Base-by-base conservation (phyloP, 306 rosid genomes). In the Ormosia emarginata region DNA sequence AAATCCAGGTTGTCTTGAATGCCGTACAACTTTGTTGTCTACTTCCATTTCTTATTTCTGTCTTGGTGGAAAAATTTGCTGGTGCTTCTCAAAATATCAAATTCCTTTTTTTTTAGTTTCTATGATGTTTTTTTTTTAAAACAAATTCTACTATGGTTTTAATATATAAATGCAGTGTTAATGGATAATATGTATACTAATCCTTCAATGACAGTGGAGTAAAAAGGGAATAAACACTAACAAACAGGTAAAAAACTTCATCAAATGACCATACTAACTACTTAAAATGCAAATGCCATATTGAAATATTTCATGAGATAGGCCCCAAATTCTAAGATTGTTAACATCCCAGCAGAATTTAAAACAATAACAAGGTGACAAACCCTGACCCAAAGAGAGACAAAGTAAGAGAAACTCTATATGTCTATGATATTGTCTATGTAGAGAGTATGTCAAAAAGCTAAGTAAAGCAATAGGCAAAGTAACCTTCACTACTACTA, bases 21-120 rank as follows among this genome's bases (percentile, higher is more conserved):
- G 43, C 71, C 12, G 87, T 83, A 83, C 85, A 77, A 53, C 17
- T 86, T 75, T 63, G 57, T 79, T 79, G 62, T 59, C 58, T 59
- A n/a, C 75, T 58, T 43, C 59, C 11, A 9, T 68, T 78, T 71
- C 76, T 74, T 43, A 44, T 66, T 79, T 74, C 46, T 74, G 2
- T 58, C 24, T 59, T 50, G 29, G 75, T 29, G 49, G 41, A 29
- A 10, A 32, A 39, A 29, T 33, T 61, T 78, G 15, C 40, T 59
- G 76, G 72, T 79, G 57, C 82, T 82, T 52, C 82, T 50, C 47
- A 50, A 69, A 56, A 12, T 32, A 24, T 72, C 62, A 85, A 85
- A 32, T 15, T 59, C 65, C 63, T 39, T 59, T 29, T 46, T 32
- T 63, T 70, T 24, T 49, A 37, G 55, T 17, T 63, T 70, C 24